Percentiles rank a stretch among this genome's conserved stretches.
Evolutionary conservation across 108 stramenopile species (phyloP).

Genomic region (Epipyxis sp.): DNA sequence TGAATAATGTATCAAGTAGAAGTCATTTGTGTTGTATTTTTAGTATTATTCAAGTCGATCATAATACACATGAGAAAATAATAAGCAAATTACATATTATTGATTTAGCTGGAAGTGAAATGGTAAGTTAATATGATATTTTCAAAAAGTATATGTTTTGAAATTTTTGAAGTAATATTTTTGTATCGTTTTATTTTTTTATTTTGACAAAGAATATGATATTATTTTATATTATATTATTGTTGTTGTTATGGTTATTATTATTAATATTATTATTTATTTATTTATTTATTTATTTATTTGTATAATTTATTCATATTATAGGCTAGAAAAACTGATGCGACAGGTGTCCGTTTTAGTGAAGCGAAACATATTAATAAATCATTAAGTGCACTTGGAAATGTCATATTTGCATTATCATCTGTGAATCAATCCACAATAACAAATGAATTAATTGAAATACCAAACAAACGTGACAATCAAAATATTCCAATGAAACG

Average conservation of each 20-base stretch:
- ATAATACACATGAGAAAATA: neutral
- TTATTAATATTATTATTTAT: too few relatives aligned
- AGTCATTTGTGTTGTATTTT: slow-evolving; percentile 14
- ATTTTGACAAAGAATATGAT: too few relatives aligned
- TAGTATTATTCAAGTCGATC: neutral
- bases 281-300: too few relatives aligned
- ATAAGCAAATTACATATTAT: slow-evolving; percentile 7
- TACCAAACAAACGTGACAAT: too few relatives aligned
- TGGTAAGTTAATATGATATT: slow-evolving; percentile 6
- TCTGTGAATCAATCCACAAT: neutral
- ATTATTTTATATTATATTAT: too few relatives aligned
- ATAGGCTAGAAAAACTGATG: slow-evolving; percentile 35
- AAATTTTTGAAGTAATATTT: neutral
- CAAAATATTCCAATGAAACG: too few relatives aligned
- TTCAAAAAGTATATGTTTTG: neutral
- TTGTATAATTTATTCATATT: too few relatives aligned
- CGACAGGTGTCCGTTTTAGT: slow-evolving; percentile 36
- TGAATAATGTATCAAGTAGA: slow-evolving; percentile 11
- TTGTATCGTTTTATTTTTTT: neutral
- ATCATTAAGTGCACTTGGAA: slow-evolving; percentile 35
- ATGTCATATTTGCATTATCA: slow-evolving; percentile 44
- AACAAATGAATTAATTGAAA: too few relatives aligned
- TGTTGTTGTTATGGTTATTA: too few relatives aligned
- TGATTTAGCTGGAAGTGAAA: slow-evolving; percentile 27
- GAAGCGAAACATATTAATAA: slow-evolving; percentile 51